These are phyloP conservation scores for Irpex rosettiformis DNA, from an alignment of 1,284 basidiomycete genomes.

Conservation along the genomic window DNA sequence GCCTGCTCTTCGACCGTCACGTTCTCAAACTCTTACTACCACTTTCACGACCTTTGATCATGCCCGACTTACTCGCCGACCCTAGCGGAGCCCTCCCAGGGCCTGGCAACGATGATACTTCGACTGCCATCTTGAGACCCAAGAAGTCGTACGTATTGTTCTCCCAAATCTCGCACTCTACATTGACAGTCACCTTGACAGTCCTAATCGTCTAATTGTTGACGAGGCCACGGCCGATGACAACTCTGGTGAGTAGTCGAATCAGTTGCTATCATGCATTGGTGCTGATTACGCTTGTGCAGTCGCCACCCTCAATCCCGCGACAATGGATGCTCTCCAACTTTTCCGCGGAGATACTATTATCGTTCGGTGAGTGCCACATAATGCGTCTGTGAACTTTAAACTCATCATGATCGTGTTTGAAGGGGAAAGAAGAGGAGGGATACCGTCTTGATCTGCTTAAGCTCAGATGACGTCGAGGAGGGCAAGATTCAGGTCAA, in stretches of 20 bases:
- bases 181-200: slow-evolving; percentile 28
- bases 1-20: not conserved
- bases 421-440: slow-evolving; percentile 89
- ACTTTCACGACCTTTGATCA: slow-evolving; percentile 17
- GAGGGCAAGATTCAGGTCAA: slow-evolving; percentile 98
- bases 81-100: slow-evolving; percentile 75
- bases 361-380: slow-evolving; percentile 69
- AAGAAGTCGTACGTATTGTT: slow-evolving; percentile 88
- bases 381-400: not conserved
- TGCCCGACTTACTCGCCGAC: slow-evolving; percentile 44
- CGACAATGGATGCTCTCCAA: slow-evolving; percentile 93
- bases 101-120: slow-evolving; percentile 77
- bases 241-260: slow-evolving; percentile 71
- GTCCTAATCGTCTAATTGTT: slow-evolving; percentile 92
- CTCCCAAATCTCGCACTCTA: not conserved
- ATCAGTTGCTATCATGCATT: not conserved
- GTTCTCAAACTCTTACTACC: slow-evolving; percentile 5
- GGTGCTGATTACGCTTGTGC: slow-evolving; percentile 12
- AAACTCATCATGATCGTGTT: not conserved
- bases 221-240: slow-evolving; percentile 91
- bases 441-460: slow-evolving; percentile 93
- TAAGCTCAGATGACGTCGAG: slow-evolving; percentile 94
- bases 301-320: slow-evolving; percentile 94
- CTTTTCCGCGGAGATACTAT: slow-evolving; percentile 96
- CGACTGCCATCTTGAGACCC: slow-evolving; percentile 91